Base-by-base conservation (phyloP, 1,284 basidiomycete species). In the Sanguinoderma infundibulare region DNA sequence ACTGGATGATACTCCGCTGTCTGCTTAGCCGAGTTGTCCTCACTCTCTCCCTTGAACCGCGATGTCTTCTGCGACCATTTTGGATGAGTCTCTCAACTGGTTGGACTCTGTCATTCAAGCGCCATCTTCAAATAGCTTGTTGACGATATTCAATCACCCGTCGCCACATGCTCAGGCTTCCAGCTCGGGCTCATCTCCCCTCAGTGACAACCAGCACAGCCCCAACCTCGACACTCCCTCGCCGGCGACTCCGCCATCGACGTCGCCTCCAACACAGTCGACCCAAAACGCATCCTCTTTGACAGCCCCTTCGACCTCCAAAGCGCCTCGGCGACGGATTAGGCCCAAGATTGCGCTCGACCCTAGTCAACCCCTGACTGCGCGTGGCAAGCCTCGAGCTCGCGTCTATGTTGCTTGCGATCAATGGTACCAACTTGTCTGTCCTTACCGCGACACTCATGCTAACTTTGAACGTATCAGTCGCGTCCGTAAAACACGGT, bases 381-480 rank as follows among this genome's bases (percentile, higher is more conserved):
- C 87, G 0, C 87, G 90, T 70, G 89, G 89, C 7, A 89, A 84
- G 66, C 85, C 83, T 26, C 80, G 89, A 10, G 82, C 85, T n/a
- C 81, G 90, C 42, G 90, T 91, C 10, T 91, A 85, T 64, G 86
- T 91, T 40, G 89, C 90, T 26, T 91, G 89, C 72, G 40, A 86
- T 20, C 89, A 90, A 74, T 91, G 89, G 90, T 89, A 61, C n/a
- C 32, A 8, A 30, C 24, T 5, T 7, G 30, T 32, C n/a, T n/a
- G 2, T 7, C 49, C 32, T 34, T 22, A n/a, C n/a, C 32, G 6
- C 5, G 30, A 12, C 24, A 7, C 7, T 15, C 22, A n/a, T 10
- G 35, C 24, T 53, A 9, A 38, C 7, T 4, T 22, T 32, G 5
- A 7, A 22, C 32, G 6, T 26, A 17, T 55, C 65, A 92, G 90